Evolutionary conservation across 306 rosid genomes (phyloP).

Genomic region (Cucurbita maxima): DNA sequence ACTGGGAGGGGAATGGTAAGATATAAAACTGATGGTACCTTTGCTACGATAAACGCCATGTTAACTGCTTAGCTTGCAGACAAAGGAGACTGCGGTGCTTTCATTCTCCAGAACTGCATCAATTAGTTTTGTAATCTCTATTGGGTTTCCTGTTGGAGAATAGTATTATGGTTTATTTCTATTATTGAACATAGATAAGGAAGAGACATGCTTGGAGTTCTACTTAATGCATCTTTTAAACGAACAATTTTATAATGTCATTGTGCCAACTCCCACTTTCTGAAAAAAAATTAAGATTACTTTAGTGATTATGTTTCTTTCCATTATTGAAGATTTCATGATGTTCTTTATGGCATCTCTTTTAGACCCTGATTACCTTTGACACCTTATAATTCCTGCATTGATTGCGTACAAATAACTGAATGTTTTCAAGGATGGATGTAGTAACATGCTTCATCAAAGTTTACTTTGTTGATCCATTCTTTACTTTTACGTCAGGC

Average conservation of each 20-base stretch:
- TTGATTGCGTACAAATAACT: neutral
- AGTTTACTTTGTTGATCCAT: neutral
- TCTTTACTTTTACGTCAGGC: conserved; percentile 30
- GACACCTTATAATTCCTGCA: neutral
- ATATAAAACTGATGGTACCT: neutral
- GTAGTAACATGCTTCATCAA: neutral
- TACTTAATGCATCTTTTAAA: neutral
- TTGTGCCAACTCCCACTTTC: neutral
- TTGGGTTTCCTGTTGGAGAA: no score
- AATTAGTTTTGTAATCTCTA: no score
- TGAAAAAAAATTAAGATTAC: neutral
- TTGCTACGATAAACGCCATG: neutral
- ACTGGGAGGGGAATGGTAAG: neutral
- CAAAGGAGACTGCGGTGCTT: neutral
- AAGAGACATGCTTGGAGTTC: neutral
- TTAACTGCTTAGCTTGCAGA: neutral
- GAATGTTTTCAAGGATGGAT: neutral
- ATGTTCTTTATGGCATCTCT: neutral
- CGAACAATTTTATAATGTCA: no score
- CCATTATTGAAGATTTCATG: neutral
- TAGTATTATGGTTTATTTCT: neutral
- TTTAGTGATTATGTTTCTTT: neutral
- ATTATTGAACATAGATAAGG: neutral
- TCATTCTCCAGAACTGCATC: no score
- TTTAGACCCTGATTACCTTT: neutral